Base-by-base conservation (phyloP, 1,139 yeast genomes). In the Sugiyamaella grinbergsii region DNA sequence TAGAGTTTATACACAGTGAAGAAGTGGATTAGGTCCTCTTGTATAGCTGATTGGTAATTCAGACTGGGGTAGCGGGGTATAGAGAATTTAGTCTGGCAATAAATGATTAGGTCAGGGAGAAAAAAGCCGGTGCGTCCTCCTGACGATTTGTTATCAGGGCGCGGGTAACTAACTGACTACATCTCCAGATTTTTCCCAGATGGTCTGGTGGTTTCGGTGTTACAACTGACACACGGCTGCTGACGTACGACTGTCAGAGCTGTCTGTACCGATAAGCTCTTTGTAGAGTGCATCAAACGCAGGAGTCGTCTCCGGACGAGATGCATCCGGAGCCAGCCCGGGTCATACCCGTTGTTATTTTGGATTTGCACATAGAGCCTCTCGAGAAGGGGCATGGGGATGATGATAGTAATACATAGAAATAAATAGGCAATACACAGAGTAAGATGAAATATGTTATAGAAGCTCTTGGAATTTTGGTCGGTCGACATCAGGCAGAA, bases 401-500 rank as follows among this genome's bases (percentile, higher is more conserved):
- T 28, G n/a, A 10, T 4, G n/a, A 28, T 28, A 11, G 43, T 40
- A 36, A 36, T 36, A 36, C 19, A 36, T 36, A 36, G 13, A 8
- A 11, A 22, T 20, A 19, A 20, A 15, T 2, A 20, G 6, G 22
- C 11, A n/a, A n/a, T n/a, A n/a, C n/a, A n/a, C n/a, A n/a, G n/a
- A n/a, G n/a, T n/a, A n/a, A n/a, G n/a, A n/a, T n/a, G n/a, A n/a
- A n/a, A n/a, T n/a, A n/a, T n/a, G 28, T 43, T 34, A 43, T 36
- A 43, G 16, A 3, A 45, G 42, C 23, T 45, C 49, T 20, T 45
- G 49, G 33, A 45, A 45, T 24, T 20, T 45, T 13, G 49, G 49
- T 16, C 38, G 19, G 16, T 37, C 32, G 4, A 28, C n/a, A 11
- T 6, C 15, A 3, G n/a, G 13, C 13, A 18, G 24, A 4, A 20